Base-by-base conservation (phyloP, 331 rosid genomes). In the Quercus tomentella region DNA sequence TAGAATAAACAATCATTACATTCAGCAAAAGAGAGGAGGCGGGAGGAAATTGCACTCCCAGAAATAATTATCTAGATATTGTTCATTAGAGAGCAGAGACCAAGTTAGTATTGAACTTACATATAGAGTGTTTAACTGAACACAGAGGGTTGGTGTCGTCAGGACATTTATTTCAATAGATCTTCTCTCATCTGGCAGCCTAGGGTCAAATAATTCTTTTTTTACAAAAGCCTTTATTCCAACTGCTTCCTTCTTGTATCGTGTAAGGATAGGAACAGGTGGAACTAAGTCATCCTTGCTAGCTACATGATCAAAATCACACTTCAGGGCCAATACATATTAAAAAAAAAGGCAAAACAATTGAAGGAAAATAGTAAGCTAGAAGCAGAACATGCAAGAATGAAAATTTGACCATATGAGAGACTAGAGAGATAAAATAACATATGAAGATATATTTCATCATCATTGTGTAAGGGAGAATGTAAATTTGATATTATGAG, bases 161-260 rank as follows among this genome's bases (percentile, higher is more conserved):
- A 88, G 86, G 84, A 91, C 90, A 78, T 73, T 90, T 78, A 91
- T 93, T 84, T 96, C 97, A 25, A 74, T 89, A 56, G 97, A 83
- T 81, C 79, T 93, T 84, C 89, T 83, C 82, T 91, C 99, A 69
- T 91, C 97, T 76, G 94, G 93, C 55, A 90, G 87, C 77, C 94
- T 91, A 61, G 91, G 83, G 79, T 96, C 99, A 91, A 93, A 93
- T 14, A 91, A 85, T 86, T 96, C 99, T 88, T 96, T 96, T 90
- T 91, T 93, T 71, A 96, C 97, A 86, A 96, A 96, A 82, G 99
- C 98, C 87, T 96, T 96, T 88, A 96, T 88, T 86, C 96, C 99
- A 80, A 80, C 91, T 41, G 49, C 49, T 86, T 96, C 99, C 87
- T 87, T 96, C 76, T 49, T 89, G 97, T 91, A 91, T 16, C 99